phyloP scores from a whole-genome alignment of 2,329 filamentous ascomycete species.

The Phialophora macrospora region DNA sequence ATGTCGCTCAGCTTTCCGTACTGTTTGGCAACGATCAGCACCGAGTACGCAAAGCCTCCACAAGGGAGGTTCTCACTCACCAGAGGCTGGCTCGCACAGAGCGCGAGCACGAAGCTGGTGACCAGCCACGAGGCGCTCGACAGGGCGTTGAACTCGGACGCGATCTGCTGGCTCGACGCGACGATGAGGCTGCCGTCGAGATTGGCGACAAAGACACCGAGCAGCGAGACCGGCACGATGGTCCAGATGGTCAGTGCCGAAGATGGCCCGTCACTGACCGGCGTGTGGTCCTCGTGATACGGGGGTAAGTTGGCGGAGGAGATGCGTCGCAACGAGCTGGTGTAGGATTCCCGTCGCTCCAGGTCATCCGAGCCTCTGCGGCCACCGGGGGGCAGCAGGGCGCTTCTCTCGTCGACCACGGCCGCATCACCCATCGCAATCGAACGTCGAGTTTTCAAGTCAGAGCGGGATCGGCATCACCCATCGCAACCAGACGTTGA shows the following conservation, averaged over 20 bases:
- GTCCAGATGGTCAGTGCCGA: slow-evolving; percentile 25
- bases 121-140: slow-evolving; percentile 52
- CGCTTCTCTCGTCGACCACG: slow-evolving; percentile 17
- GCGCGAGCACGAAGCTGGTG: slow-evolving; percentile 52
- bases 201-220: slow-evolving; percentile 66
- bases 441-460: not conserved
- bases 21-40: too few relatives aligned
- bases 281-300: slow-evolving; percentile 7
- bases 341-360: slow-evolving; percentile 10
- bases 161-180: slow-evolving; percentile 64
- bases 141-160: slow-evolving; percentile 53
- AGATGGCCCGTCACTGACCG: not conserved
- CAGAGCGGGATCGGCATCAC: not conserved
- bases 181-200: slow-evolving; percentile 68
- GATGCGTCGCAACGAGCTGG: slow-evolving; percentile 4
- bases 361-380: not conserved
- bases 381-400: slow-evolving; percentile 12
- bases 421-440: slow-evolving; percentile 7
- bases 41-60: too few relatives aligned
- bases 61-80: slow-evolving; percentile 10
- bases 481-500: too few relatives aligned
- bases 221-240: slow-evolving; percentile 24
- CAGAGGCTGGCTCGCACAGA: slow-evolving; percentile 49
- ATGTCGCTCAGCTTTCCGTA: slow-evolving; percentile 55
- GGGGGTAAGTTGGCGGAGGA: slow-evolving; percentile 20